These are phyloP conservation scores for Aspergillus cejpii DNA, from an alignment of 2,329 filamentous ascomycete species.

Conservation along the genomic window DNA sequence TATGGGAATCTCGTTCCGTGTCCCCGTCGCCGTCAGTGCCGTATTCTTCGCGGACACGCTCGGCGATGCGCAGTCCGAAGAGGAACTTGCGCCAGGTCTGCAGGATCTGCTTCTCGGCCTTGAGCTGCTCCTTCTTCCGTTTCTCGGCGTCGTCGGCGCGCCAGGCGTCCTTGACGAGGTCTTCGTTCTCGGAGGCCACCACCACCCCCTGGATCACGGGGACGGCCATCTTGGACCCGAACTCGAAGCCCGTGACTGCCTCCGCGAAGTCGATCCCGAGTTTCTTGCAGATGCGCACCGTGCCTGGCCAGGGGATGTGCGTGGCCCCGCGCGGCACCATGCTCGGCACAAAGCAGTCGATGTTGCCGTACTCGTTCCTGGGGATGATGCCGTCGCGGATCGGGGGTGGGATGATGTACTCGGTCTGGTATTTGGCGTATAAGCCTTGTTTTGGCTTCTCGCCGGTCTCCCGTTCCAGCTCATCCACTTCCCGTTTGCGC, in stretches of 20 bases:
- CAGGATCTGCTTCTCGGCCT: slow-evolving; percentile 66
- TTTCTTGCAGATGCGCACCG: slow-evolving; percentile 72
- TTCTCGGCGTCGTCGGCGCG: slow-evolving; percentile 69
- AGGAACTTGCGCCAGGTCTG: slow-evolving; percentile 79
- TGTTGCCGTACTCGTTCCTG: slow-evolving; percentile 92
- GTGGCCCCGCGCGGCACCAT: slow-evolving; percentile 84
- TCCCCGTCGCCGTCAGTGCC: slow-evolving; percentile 46
- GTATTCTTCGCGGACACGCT: slow-evolving; percentile 71
- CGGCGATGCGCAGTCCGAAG: slow-evolving; percentile 73
- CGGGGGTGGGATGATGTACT: slow-evolving; percentile 88
- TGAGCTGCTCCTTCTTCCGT: slow-evolving; percentile 72
- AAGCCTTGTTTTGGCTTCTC: slow-evolving; percentile 80
- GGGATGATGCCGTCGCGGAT: slow-evolving; percentile 81
- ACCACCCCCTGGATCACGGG: slow-evolving; percentile 88
- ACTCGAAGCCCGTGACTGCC: slow-evolving; percentile 93
- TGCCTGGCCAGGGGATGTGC: slow-evolving; percentile 73
- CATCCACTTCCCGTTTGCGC: slow-evolving; percentile 80
- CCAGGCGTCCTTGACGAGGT: slow-evolving; percentile 69
- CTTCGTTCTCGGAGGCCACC: slow-evolving; percentile 71
- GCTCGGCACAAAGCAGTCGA: slow-evolving; percentile 86
- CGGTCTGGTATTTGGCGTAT: slow-evolving; percentile 77
- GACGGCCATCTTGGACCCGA: slow-evolving; percentile 87
- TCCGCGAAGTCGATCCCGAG: slow-evolving; percentile 85
- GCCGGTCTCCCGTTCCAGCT: slow-evolving; percentile 70
- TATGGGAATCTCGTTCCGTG: slow-evolving; percentile 28